Conservation (phyloP, 371 early-diverging fungal genomes). For the Circinella minor region DNA sequence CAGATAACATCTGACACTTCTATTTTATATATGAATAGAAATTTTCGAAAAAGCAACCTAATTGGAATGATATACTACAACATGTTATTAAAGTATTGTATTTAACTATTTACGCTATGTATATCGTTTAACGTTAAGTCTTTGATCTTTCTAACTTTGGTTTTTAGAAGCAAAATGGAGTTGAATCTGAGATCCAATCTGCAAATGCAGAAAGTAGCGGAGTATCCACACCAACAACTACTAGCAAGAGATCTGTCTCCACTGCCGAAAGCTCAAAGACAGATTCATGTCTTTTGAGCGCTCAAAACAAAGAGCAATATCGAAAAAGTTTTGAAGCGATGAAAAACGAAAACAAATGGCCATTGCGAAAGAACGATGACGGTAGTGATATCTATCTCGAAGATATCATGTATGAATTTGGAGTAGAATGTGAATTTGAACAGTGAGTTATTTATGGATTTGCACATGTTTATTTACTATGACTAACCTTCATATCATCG, state of each 20-base stretch:
- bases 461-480: not conserved
- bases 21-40: not conserved
- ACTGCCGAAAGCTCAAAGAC: conserved; percentile 4
- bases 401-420: not conserved
- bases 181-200: not conserved
- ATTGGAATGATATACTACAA: not conserved
- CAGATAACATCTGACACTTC: not conserved
- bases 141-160: not conserved
- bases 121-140: not conserved
- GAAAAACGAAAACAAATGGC: conserved; percentile 3
- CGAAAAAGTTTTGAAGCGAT: not conserved
- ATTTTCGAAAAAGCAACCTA: conserved; percentile 3
- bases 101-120: not conserved
- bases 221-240: not conserved
- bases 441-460: conserved; percentile 3
- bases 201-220: not conserved
- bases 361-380: conserved; percentile 2
- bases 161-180: not conserved
- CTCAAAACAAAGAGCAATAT: not conserved
- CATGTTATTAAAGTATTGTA: not conserved
- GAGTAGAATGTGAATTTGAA: not conserved
- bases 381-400: not conserved
- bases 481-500: not conserved
- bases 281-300: conserved; percentile 2
- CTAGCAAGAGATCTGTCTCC: not conserved